Conservation (phyloP, 2,329 filamentous ascomycete genomes). For the Epicoccum nigrum region DNA sequence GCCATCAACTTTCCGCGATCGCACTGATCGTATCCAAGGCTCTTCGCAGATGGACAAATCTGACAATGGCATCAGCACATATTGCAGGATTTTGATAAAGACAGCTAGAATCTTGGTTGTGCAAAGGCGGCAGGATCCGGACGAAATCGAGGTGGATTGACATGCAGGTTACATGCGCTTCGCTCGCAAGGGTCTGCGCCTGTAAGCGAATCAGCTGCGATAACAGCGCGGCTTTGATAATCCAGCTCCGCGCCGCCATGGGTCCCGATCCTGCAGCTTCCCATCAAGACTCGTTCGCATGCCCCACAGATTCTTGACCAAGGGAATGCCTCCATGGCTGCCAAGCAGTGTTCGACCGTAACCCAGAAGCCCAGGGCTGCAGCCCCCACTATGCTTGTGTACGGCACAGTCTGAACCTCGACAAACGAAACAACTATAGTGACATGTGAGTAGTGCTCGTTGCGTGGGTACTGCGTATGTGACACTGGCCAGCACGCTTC, state of each 20-base stretch:
- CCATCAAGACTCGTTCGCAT: conserved; percentile 17
- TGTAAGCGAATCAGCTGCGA: not conserved
- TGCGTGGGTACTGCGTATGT: too few relatives aligned
- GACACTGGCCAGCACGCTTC: not conserved
- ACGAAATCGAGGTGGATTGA: conserved; percentile 3
- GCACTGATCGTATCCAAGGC: too few relatives aligned
- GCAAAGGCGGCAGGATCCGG: conserved; percentile 6
- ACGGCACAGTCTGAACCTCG: not conserved
- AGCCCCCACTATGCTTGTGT: not conserved
- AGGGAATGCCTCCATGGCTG: not conserved
- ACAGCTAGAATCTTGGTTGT: not conserved
- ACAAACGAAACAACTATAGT: not conserved
- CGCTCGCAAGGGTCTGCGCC: conserved; percentile 10
- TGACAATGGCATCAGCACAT: not conserved
- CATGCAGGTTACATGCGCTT: conserved; percentile 6
- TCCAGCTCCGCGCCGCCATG: conserved; percentile 1
- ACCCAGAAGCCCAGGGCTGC: not conserved
- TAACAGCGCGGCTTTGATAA: conserved; percentile 5
- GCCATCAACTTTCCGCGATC: not conserved
- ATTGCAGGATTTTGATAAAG: not conserved
- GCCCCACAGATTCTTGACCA: conserved; percentile 8
- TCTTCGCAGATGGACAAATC: too few relatives aligned
- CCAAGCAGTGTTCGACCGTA: conserved; percentile 2
- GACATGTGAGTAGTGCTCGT: not conserved
- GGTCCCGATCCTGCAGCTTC: conserved; percentile 9